Conservation (phyloP, 139 green algal species). For the Edaphochlamys debaryana region DNA sequence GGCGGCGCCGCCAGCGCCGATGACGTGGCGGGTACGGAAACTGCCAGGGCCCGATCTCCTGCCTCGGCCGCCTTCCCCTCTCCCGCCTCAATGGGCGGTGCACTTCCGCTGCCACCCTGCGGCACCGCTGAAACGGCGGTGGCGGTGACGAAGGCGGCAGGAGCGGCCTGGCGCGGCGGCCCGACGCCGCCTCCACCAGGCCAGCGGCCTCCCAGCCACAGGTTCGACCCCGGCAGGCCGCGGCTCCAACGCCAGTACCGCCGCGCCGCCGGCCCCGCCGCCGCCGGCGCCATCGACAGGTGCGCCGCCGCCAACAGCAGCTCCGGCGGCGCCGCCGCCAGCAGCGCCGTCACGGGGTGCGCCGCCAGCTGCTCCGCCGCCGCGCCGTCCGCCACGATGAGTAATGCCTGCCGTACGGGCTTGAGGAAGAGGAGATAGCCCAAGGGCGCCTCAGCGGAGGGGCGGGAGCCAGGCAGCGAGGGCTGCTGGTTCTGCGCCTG, state of each 20-base stretch:
- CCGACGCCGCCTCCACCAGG: not conserved
- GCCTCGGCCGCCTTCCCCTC: too few relatives aligned
- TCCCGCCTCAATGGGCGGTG: too few relatives aligned
- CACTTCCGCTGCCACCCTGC: too few relatives aligned
- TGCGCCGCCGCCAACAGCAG: constrained; percentile 50
- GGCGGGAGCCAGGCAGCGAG: too few relatives aligned
- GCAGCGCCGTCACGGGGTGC: constrained; percentile 13
- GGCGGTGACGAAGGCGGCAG: too few relatives aligned
- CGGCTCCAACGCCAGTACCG: too few relatives aligned
- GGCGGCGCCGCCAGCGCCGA: not conserved
- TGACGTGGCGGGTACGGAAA: not conserved
- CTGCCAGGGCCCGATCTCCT: too few relatives aligned
- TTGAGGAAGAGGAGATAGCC: constrained; percentile 14
- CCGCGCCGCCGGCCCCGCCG: constrained; percentile 13
- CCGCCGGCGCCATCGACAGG: constrained; percentile 28
- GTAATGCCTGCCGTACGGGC: not conserved
- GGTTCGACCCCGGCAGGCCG: constrained; percentile 54
- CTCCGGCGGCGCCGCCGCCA: constrained; percentile 9
- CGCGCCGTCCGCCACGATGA: not conserved
- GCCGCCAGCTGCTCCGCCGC: not conserved
- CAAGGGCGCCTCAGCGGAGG: not conserved
- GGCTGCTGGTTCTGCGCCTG: too few relatives aligned
- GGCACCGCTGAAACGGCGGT: too few relatives aligned
- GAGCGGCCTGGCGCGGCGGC: too few relatives aligned
- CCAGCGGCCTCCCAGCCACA: constrained; percentile 1